These are phyloP conservation scores for Spathaspora sp. DNA, from an alignment of 1,139 yeast species.

Conservation along the genomic window DNA sequence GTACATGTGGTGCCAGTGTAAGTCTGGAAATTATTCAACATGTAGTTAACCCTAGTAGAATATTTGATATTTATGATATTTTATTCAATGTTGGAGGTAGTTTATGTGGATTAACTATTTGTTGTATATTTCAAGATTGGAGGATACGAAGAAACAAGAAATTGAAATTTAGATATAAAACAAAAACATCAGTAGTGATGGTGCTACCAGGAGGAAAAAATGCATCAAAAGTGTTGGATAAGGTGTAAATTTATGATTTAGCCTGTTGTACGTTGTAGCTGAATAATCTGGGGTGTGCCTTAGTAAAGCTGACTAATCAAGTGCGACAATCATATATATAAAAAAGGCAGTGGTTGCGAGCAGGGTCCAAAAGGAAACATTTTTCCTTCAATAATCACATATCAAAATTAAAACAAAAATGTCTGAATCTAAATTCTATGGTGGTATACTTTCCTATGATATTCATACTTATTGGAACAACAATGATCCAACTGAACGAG, in stretches of 20 bases:
- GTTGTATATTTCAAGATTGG: conserved; percentile 16
- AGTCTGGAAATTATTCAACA: conserved; percentile 54
- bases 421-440: conserved; percentile 21
- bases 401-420: not conserved
- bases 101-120: conserved; percentile 22
- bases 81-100: conserved; percentile 41
- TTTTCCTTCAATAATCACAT: not conserved
- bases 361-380: too few relatives aligned
- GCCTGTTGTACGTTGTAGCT: too few relatives aligned
- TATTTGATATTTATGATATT: conserved; percentile 52
- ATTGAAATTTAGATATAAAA: not conserved
- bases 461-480: conserved; percentile 56
- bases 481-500: conserved; percentile 30
- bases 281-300: too few relatives aligned
- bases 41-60: conserved; percentile 43
- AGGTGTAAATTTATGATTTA: not conserved
- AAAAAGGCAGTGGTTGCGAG: not conserved
- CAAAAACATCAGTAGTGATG: not conserved
- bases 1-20: conserved; percentile 47
- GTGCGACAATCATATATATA: not conserved
- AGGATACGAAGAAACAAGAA: conserved; percentile 4
- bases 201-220: not conserved
- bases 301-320: not conserved
- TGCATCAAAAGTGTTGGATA: not conserved
- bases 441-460: conserved; percentile 44